Conservation (phyloP, 2,329 filamentous ascomycete genomes). For the Ceratocystis cacaofunesta region DNA sequence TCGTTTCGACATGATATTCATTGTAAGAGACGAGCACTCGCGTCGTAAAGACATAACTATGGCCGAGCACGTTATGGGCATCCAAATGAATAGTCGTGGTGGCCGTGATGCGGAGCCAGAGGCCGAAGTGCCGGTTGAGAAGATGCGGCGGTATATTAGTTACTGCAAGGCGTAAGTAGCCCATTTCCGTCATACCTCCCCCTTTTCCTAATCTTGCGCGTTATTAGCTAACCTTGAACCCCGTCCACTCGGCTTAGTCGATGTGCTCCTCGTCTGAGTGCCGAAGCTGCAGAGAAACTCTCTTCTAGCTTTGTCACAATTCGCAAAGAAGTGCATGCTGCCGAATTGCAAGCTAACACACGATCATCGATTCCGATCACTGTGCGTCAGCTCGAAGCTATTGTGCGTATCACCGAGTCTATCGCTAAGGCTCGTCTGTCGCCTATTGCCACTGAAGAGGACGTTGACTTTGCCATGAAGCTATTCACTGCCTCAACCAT, state of each 20-base stretch:
- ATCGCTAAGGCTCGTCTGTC: constrained; percentile 82
- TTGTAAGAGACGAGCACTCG: constrained; percentile 90
- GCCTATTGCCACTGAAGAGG: constrained; percentile 71
- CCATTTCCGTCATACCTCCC: constrained; percentile 22
- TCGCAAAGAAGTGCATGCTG: constrained; percentile 79
- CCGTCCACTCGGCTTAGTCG: constrained; percentile 39
- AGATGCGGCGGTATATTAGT: constrained; percentile 93
- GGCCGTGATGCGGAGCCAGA: constrained; percentile 61
- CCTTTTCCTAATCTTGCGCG: not conserved
- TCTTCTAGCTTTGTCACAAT: constrained; percentile 96
- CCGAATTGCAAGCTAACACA: constrained; percentile 76
- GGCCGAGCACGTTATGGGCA: constrained; percentile 90
- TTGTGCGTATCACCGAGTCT: constrained; percentile 92
- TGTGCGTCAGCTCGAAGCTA: constrained; percentile 89
- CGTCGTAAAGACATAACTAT: constrained; percentile 81
- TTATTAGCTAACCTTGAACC: no score
- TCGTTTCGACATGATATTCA: constrained; percentile 99
- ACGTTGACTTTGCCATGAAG: constrained; percentile 94
- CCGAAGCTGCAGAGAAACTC: constrained; percentile 86
- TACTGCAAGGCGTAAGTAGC: constrained; percentile 82
- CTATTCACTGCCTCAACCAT: constrained; percentile 94
- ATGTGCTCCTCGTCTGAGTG: constrained; percentile 79
- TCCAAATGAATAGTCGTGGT: constrained; percentile 83
- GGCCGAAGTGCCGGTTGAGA: constrained; percentile 83
- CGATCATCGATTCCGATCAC: constrained; percentile 94